Evolutionary conservation across 2,329 filamentous ascomycete genomes (phyloP).

Genomic region (Cytospora chrysosperma): DNA sequence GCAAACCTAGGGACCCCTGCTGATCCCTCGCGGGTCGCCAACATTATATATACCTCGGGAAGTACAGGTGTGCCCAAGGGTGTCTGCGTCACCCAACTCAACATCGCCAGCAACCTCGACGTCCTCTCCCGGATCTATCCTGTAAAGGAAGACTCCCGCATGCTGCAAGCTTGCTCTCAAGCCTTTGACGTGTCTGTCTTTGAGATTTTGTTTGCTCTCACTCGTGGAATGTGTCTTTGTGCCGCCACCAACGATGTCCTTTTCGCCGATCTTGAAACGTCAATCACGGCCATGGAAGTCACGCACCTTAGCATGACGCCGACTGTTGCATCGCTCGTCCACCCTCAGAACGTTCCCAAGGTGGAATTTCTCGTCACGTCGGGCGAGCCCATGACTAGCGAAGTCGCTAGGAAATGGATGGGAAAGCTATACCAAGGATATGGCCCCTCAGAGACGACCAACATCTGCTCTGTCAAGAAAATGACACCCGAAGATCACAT

Average conservation of each 20-base stretch:
- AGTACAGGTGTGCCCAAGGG: conserved; percentile 81
- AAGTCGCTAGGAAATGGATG: conserved; percentile 69
- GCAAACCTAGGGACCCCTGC: conserved; percentile 40
- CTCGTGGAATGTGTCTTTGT: conserved; percentile 74
- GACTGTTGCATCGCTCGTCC: conserved; percentile 75
- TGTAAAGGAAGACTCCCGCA: conserved; percentile 47
- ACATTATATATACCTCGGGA: conserved; percentile 81
- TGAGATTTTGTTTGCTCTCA: conserved; percentile 86
- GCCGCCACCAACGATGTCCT: conserved; percentile 71
- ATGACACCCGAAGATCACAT: conserved; percentile 59
- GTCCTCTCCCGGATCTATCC: conserved; percentile 68
- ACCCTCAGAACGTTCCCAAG: conserved; percentile 64
- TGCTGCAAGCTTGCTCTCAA: conserved; percentile 81
- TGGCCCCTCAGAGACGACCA: conserved; percentile 82
- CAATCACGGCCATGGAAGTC: conserved; percentile 61
- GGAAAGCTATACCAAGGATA: conserved; percentile 76
- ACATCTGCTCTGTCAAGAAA: conserved; percentile 76
- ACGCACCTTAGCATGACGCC: conserved; percentile 86
- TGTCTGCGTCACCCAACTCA: conserved; percentile 73
- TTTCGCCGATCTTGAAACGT: conserved; percentile 68
- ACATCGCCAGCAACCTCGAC: conserved; percentile 73
- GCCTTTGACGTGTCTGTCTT: conserved; percentile 88
- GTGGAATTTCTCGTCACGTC: conserved; percentile 78
- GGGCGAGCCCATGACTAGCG: conserved; percentile 74
- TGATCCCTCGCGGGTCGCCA: conserved; percentile 58